A percentile compares a stretch with the other conserved stretches of the same genome.
Evolutionary conservation across 305 asterid species (phyloP).

Genomic region (Ajuga reptans): DNA sequence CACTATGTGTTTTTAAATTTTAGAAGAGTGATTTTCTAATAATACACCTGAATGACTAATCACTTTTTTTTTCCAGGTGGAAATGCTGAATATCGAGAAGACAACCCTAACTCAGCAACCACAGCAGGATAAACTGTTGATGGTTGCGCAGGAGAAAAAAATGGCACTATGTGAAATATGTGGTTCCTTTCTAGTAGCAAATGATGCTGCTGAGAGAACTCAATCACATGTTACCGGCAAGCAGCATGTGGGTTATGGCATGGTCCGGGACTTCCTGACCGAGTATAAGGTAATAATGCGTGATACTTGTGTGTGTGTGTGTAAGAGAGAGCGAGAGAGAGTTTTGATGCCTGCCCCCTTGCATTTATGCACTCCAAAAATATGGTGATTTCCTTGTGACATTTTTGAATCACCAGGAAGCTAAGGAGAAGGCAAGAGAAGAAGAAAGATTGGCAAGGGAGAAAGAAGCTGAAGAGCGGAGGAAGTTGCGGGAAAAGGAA

Average conservation of each 20-base stretch:
- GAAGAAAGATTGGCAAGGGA: constrained; percentile 74
- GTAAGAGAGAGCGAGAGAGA: not conserved
- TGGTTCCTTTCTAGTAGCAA: constrained; percentile 92
- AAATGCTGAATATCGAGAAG: constrained; percentile 77
- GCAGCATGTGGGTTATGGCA: constrained; percentile 92
- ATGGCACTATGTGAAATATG: constrained; percentile 96
- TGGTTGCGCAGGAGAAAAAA: constrained; percentile 92
- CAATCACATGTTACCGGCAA: constrained; percentile 97
- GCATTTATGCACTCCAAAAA: not conserved
- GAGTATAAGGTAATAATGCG: constrained; percentile 55
- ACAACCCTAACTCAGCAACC: constrained; percentile 66
- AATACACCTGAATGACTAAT: not conserved
- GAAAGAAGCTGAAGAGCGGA: constrained; percentile 81
- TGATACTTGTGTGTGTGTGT: not conserved
- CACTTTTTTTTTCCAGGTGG: constrained; percentile 46
- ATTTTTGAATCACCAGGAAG: constrained; percentile 41
- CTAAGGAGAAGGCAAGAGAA: constrained; percentile 76
- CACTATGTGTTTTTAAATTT: not conserved
- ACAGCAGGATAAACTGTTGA: constrained; percentile 56
- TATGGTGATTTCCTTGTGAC: constrained; percentile 10
- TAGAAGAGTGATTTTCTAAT: not conserved
- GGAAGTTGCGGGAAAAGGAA: constrained; percentile 74
- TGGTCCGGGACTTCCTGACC: constrained; percentile 79
- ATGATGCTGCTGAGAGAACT: constrained; percentile 96
- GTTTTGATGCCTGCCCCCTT: not conserved